Base-by-base conservation (phyloP, 257 asterid species). In the Cruciata laevipes region DNA sequence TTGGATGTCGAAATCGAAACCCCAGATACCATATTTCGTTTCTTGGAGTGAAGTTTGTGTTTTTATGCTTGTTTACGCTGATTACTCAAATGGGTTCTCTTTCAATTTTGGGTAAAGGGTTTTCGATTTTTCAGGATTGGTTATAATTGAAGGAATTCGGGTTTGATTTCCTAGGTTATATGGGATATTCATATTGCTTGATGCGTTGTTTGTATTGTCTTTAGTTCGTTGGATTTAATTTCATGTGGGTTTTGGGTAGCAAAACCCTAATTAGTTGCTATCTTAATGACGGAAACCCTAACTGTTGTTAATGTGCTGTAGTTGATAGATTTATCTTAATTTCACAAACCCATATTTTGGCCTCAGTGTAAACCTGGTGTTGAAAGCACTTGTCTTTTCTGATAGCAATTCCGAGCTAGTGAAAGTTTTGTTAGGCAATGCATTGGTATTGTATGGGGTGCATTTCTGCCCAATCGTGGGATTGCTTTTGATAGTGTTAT, bases 21-120 rank as follows among this genome's bases (percentile, higher is more conserved):
- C 21, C 63, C 35, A 32, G 35, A 10, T 51, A 24, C 51, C 44
- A 16, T 18, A 17, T 4, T 37, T 56, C 20, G 67, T 49, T 73
- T 60, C 66, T 35, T 71, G 61, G 31, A 52, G 31, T 25, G n/a
- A 25, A 55, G 61, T 63, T 7, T 65, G 10, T 18, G 17, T 16
- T 37, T 51, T 32, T 55, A 55, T 21, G 53, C 6, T 6, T 60
- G 11, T 47, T 47, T 11, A 1, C 17, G 8, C 18, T 2, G 33
- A 52, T 14, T 67, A 20, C 27, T 75, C 24, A 30, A 59, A n/a
- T 71, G 78, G 82, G 79, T 55, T 71, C 18, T 66, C 64, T 66
- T 56, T 37, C 70, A 37, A 61, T n/a, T 61, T 42, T 64, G 65
- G 16, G 65, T 10, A 30, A 61, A 55, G 25, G 27, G 25, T 7